Conservation (phyloP, 768 basidiomycete genomes). For the Kwoniella botswanensis region DNA sequence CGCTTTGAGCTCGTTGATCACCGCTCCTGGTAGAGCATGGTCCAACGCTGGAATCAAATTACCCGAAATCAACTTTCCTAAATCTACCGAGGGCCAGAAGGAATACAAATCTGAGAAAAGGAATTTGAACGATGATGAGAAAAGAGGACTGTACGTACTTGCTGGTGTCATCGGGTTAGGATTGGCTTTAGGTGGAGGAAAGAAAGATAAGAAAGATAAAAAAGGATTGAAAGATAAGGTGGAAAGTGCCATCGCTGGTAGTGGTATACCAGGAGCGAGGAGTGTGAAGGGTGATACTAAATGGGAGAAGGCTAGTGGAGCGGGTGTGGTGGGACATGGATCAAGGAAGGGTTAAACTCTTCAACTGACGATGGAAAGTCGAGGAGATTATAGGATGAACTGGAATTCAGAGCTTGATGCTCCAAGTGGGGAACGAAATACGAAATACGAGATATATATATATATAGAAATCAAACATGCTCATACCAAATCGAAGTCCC, state of each 20-base stretch:
- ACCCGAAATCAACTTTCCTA: slow-evolving; percentile 36
- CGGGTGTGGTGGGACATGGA: slow-evolving; percentile 49
- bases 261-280: slow-evolving; percentile 12
- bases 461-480: no score
- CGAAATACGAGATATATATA: no score
- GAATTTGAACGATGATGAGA: slow-evolving; percentile 61
- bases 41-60: slow-evolving; percentile 43
- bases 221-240: slow-evolving; percentile 7
- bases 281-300: slow-evolving; percentile 38
- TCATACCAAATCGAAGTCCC: no score
- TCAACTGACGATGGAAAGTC: no score
- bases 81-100: slow-evolving; percentile 17
- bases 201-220: slow-evolving; percentile 28
- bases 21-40: slow-evolving; percentile 32
- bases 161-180: slow-evolving; percentile 64
- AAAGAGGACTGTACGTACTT: slow-evolving; percentile 63
- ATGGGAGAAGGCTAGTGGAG: slow-evolving; percentile 53
- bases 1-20: slow-evolving; percentile 34
- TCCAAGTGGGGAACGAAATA: no score
- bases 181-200: slow-evolving; percentile 60
- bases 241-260: slow-evolving; percentile 6
- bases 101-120: slow-evolving; percentile 43
- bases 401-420: no score
- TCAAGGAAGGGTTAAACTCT: slow-evolving; percentile 42
- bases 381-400: no score